These are phyloP conservation scores for Xylariomycetidae sp. DNA, from an alignment of 2,329 filamentous ascomycete genomes.

Conservation along the genomic window DNA sequence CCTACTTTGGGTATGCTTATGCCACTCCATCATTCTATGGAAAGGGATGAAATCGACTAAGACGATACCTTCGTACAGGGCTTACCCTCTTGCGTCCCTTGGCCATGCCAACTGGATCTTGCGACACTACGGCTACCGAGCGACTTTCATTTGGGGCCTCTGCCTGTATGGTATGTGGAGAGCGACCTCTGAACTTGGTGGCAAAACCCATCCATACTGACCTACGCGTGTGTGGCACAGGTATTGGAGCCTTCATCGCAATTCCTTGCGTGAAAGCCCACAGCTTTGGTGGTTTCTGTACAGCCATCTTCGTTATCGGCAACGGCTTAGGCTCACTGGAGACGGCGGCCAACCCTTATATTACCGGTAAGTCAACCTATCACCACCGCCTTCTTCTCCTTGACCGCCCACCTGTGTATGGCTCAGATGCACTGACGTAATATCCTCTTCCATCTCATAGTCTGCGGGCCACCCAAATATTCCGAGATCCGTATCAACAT, in stretches of 20 bases:
- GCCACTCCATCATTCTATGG: background rate
- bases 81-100: constrained; percentile 65
- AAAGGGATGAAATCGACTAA: background rate
- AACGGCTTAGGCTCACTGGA: constrained; percentile 69
- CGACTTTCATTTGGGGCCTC: constrained; percentile 62
- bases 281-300: constrained; percentile 70
- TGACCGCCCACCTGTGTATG: background rate
- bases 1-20: constrained; percentile 55
- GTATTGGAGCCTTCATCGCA: constrained; percentile 50
- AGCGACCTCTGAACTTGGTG: background rate
- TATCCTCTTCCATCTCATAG: no score
- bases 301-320: constrained; percentile 66
- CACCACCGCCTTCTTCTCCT: no score
- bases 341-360: constrained; percentile 71
- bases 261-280: constrained; percentile 52
- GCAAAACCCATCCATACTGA: background rate
- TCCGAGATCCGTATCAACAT: constrained; percentile 68
- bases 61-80: constrained; percentile 29
- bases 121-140: constrained; percentile 56
- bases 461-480: constrained; percentile 62
- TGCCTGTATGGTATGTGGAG: constrained; percentile 48
- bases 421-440: no score
- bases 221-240: constrained; percentile 22
- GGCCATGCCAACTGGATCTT: constrained; percentile 57
- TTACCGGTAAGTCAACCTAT: constrained; percentile 39